Percentiles rank a stretch among this genome's conserved stretches.
These are phyloP conservation scores for Coemansia sp. DNA, from an alignment of 192 early-diverging fungal genomes.

Conservation along the genomic window DNA sequence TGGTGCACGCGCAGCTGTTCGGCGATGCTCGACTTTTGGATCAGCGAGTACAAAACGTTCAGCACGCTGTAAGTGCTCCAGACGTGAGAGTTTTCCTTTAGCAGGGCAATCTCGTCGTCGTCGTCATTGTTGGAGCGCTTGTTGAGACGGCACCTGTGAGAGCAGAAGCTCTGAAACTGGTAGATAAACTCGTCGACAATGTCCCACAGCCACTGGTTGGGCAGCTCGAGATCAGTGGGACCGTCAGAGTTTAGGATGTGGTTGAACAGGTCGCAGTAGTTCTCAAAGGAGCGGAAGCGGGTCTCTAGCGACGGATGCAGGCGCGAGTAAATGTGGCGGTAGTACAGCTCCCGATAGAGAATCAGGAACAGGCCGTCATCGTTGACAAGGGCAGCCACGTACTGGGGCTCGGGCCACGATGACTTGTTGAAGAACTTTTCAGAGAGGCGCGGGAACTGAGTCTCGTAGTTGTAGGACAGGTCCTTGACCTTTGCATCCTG, in stretches of 20 bases:
- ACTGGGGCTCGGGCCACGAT: constrained; percentile 85
- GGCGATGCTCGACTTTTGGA: constrained; percentile 92
- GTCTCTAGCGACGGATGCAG: constrained; percentile 84
- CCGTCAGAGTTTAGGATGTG: constrained; percentile 83
- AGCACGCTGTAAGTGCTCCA: constrained; percentile 97
- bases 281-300: constrained; percentile 89
- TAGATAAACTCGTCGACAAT: constrained; percentile 99
- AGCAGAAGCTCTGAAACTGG: constrained; percentile 97
- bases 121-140: constrained; percentile 78
- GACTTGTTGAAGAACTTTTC: constrained; percentile 88
- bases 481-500: constrained; percentile 81
- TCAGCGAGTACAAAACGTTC: constrained; percentile 93
- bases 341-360: constrained; percentile 95
- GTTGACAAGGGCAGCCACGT: constrained; percentile 74
- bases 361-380: constrained; percentile 84
- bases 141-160: constrained; percentile 83
- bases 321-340: constrained; percentile 93
- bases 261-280: constrained; percentile 97
- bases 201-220: constrained; percentile 99
- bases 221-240: constrained; percentile 87
- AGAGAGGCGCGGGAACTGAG: constrained; percentile 84
- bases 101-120: constrained; percentile 73
- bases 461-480: constrained; percentile 83
- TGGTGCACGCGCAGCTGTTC: constrained; percentile 87
- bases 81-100: constrained; percentile 82